phyloP scores from a whole-genome alignment of 2,329 filamentous ascomycete genomes.

The Diaporthe sp. region DNA sequence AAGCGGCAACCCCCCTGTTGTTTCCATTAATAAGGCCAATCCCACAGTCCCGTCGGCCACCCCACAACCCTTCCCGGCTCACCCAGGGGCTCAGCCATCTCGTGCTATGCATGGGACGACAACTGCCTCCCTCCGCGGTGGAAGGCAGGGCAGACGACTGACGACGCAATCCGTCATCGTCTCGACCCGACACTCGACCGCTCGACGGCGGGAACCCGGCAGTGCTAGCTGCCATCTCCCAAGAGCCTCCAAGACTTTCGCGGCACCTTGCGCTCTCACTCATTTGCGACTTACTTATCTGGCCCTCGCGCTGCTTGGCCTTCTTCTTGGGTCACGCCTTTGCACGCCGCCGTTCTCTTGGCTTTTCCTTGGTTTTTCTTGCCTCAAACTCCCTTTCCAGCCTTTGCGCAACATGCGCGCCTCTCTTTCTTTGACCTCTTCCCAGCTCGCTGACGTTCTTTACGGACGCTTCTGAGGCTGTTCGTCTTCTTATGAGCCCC shows the following conservation, averaged over 20 bases:
- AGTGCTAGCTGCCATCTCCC: not conserved
- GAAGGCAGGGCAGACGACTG: slow-evolving; percentile 14
- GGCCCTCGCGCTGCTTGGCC: slow-evolving; percentile 29
- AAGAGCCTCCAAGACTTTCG: slow-evolving; percentile 12
- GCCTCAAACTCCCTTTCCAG: slow-evolving; percentile 6
- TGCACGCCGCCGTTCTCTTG: slow-evolving; percentile 14
- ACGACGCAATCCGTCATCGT: slow-evolving; percentile 22
- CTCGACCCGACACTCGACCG: not conserved
- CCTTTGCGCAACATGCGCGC: slow-evolving; percentile 5
- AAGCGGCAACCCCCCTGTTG: not conserved
- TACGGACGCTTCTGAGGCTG: slow-evolving; percentile 1
- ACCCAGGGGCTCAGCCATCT: slow-evolving; percentile 22
- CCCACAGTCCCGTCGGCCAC: slow-evolving; percentile 8
- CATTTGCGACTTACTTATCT: slow-evolving; percentile 31
- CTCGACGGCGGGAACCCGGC: not conserved
- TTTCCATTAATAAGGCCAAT: slow-evolving; percentile 14
- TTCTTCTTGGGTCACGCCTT: slow-evolving; percentile 13
- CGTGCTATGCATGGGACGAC: slow-evolving; percentile 12
- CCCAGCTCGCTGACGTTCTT: slow-evolving; percentile 14
- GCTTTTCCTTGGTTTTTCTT: slow-evolving; percentile 29
- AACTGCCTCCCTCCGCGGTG: not conserved
- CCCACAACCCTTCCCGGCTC: slow-evolving; percentile 13
- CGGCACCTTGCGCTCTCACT: slow-evolving; percentile 11
- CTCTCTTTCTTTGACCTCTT: slow-evolving; percentile 7
- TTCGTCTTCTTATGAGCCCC: slow-evolving; percentile 18